phyloP scores from a whole-genome alignment of 805 yeast genomes.

The Ogataea paraovalis region DNA sequence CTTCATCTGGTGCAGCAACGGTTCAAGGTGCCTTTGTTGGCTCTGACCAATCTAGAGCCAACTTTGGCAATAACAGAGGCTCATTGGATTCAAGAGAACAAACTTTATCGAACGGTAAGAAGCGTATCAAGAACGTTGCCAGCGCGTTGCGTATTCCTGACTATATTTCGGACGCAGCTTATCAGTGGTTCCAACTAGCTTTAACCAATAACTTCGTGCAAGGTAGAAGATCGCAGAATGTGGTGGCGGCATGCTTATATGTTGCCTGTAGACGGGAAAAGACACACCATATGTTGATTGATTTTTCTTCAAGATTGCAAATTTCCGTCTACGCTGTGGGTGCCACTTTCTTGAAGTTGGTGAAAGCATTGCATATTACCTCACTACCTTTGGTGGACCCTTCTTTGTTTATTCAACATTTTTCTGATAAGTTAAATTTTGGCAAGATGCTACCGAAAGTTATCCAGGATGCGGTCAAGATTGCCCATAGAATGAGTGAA shows the following conservation, averaged over 20 bases:
- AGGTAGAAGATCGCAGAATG: conserved; percentile 95
- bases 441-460: conserved; percentile 73
- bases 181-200: conserved; percentile 86
- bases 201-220: conserved; percentile 87
- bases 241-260: conserved; percentile 90
- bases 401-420: conserved; percentile 87
- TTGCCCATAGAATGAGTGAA: conserved; percentile 86
- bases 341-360: conserved; percentile 90
- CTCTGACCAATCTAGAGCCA: conserved; percentile 77
- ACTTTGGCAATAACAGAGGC: conserved; percentile 64
- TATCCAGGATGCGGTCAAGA: conserved; percentile 77
- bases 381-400: conserved; percentile 90
- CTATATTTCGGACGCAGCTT: conserved; percentile 79
- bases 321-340: conserved; percentile 93
- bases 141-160: conserved; percentile 76
- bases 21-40: conserved; percentile 94
- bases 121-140: conserved; percentile 77
- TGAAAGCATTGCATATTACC: conserved; percentile 75
- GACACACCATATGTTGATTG: conserved; percentile 94
- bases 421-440: conserved; percentile 81
- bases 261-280: conserved; percentile 89
- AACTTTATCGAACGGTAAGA: conserved; percentile 78
- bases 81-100: conserved; percentile 86
- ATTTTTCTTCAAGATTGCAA: conserved; percentile 84
- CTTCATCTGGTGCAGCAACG: conserved; percentile 89